Conservation (phyloP, 805 yeast species). For the Wickerhamiella brachini region DNA sequence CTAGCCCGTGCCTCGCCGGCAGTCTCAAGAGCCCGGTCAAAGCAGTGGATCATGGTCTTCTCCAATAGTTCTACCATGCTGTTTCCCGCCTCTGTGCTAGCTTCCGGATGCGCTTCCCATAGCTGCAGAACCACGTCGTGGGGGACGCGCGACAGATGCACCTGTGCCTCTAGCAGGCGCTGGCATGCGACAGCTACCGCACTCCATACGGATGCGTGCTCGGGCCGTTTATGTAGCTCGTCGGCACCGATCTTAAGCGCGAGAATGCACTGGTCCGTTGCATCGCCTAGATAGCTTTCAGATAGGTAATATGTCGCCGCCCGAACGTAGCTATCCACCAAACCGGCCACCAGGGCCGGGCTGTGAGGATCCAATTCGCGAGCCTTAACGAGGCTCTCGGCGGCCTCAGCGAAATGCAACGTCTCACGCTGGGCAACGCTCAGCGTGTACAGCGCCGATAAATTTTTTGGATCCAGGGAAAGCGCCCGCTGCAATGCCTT, state of each 20-base stretch:
- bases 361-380: slow-evolving; percentile 16
- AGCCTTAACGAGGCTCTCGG: slow-evolving; percentile 28
- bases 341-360: slow-evolving; percentile 38
- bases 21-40: slow-evolving; percentile 4
- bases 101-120: too few species aligned
- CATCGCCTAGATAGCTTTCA: slow-evolving; percentile 57
- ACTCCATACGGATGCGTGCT: slow-evolving; percentile 48
- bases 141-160: slow-evolving; percentile 39
- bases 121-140: neutral
- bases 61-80: neutral
- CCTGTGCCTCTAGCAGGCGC: slow-evolving; percentile 41
- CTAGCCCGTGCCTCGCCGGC: slow-evolving; percentile 18
- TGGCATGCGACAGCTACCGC: slow-evolving; percentile 43
- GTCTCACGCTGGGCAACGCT: slow-evolving; percentile 51
- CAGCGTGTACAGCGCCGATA: slow-evolving; percentile 53
- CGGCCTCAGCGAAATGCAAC: slow-evolving; percentile 53
- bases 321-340: slow-evolving; percentile 24
- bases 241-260: slow-evolving; percentile 33
- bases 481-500: slow-evolving; percentile 66
- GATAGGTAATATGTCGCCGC: slow-evolving; percentile 38
- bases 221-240: slow-evolving; percentile 27
- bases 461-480: slow-evolving; percentile 36
- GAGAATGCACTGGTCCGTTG: slow-evolving; percentile 34
- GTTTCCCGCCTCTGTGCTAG: neutral
- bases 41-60: neutral